A percentile compares a stretch with the other conserved stretches of the same genome.
Evolutionary conservation across 2,329 filamentous ascomycete species (phyloP).

Genomic region (Diplodia intermedia): DNA sequence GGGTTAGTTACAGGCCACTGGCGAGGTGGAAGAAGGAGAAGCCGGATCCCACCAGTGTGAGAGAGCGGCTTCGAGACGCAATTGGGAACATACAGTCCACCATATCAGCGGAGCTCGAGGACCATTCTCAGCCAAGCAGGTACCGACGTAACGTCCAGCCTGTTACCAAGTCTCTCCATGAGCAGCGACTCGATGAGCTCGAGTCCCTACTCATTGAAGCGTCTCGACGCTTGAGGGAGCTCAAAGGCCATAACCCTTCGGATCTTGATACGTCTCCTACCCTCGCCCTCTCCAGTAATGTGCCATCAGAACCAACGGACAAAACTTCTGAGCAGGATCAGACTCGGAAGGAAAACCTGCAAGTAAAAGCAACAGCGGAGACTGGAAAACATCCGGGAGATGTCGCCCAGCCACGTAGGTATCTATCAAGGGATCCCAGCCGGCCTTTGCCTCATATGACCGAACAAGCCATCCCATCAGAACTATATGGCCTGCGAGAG

Average conservation of each 20-base stretch:
- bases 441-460: slow-evolving; percentile 16
- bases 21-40: background rate
- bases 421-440: slow-evolving; percentile 8
- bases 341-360: too few species aligned
- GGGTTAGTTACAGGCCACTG: background rate
- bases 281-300: background rate
- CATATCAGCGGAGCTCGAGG: background rate
- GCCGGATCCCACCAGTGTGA: slow-evolving; percentile 2
- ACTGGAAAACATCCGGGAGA: background rate
- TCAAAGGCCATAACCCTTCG: background rate
- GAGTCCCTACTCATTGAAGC: background rate
- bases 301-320: background rate
- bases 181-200: slow-evolving; percentile 11
- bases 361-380: background rate
- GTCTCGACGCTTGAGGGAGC: background rate
- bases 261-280: background rate
- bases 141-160: slow-evolving; percentile 3
- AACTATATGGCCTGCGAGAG: background rate
- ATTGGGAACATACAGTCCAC: slow-evolving; percentile 2
- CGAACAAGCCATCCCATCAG: slow-evolving; percentile 10
- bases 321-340: background rate
- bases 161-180: background rate
- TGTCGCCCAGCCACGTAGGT: background rate
- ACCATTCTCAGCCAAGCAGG: background rate
- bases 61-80: background rate